phyloP scores from a whole-genome alignment of 2,329 filamentous ascomycete species.

The Exserohilum turcica region DNA sequence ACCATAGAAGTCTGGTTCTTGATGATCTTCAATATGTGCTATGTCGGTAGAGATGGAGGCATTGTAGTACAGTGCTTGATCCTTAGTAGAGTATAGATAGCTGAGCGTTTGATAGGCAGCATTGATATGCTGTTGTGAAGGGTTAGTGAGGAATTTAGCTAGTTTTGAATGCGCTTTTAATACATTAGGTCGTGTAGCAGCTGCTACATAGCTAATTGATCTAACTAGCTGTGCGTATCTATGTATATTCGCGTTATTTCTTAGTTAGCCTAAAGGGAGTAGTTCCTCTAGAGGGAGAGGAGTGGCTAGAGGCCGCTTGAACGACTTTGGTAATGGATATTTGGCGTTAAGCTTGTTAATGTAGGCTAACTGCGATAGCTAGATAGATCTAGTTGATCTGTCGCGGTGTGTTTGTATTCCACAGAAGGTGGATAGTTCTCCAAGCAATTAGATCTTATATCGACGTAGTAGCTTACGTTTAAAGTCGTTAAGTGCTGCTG shows the following conservation, averaged over 20 bases:
- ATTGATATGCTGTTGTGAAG: conserved; percentile 14
- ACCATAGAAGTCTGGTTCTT: too few relatives aligned
- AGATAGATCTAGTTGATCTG: conserved; percentile 2
- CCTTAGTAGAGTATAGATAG: too few relatives aligned
- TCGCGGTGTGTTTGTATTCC: too few relatives aligned
- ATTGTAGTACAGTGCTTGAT: too few relatives aligned
- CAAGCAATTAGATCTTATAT: conserved; percentile 2
- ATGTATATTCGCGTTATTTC: conserved; percentile 13
- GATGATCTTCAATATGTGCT: too few relatives aligned
- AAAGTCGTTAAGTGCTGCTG: conserved; percentile 1
- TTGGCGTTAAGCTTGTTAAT: background rate
- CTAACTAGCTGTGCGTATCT: conserved; percentile 15
- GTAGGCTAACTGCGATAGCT: conserved; percentile 1
- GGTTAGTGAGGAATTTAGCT: conserved; percentile 22
- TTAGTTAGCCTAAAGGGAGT: conserved; percentile 9
- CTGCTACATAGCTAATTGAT: conserved; percentile 20
- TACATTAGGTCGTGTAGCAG: conserved; percentile 16
- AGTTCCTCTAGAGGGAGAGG: too few relatives aligned
- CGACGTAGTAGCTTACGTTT: background rate
- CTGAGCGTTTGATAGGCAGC: conserved; percentile 18
- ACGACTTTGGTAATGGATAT: conserved; percentile 1
- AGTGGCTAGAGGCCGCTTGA: conserved; percentile 1
- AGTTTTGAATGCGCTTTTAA: conserved; percentile 23
- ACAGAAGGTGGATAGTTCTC: conserved; percentile 1
- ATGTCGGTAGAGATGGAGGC: too few relatives aligned